A percentile compares a stretch with the other conserved stretches of the same genome.
Evolutionary conservation across 768 basidiomycete species (phyloP).

Genomic region (Leccinum obscurum): DNA sequence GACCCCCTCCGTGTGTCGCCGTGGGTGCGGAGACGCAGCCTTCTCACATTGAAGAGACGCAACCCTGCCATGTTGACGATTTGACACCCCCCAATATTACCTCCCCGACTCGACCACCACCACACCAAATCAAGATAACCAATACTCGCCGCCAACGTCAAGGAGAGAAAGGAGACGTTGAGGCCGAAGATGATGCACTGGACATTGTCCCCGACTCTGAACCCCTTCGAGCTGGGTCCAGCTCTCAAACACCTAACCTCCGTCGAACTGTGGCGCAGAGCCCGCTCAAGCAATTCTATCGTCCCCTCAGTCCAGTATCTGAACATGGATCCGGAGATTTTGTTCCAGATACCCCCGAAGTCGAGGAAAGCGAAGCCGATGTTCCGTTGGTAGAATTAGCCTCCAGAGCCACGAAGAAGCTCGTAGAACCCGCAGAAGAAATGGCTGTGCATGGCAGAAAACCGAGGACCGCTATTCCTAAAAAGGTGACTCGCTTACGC

Average conservation of each 20-base stretch:
- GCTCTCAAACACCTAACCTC: slow-evolving; percentile 11
- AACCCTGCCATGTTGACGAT: slow-evolving; percentile 6
- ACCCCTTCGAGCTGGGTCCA: slow-evolving; percentile 38
- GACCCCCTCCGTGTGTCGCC: slow-evolving; percentile 17
- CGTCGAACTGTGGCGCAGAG: slow-evolving; percentile 4
- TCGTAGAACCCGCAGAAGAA: slow-evolving; percentile 1
- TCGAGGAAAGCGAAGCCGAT: slow-evolving; percentile 37
- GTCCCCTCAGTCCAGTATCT: slow-evolving; percentile 25
- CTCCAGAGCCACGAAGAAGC: slow-evolving; percentile 21
- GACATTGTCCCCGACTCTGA: slow-evolving; percentile 69
- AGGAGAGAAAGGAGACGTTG: slow-evolving; percentile 8
- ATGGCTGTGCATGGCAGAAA: slow-evolving; percentile 5
- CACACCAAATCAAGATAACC: neutral
- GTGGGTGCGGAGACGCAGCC: slow-evolving; percentile 17
- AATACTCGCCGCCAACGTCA: slow-evolving; percentile 1
- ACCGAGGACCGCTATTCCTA: slow-evolving; percentile 5
- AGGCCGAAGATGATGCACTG: slow-evolving; percentile 35
- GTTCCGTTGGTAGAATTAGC: slow-evolving; percentile 41
- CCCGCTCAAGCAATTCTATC: slow-evolving; percentile 19
- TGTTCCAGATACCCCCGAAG: slow-evolving; percentile 30
- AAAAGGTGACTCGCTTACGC: slow-evolving; percentile 19
- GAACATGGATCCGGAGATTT: slow-evolving; percentile 27
- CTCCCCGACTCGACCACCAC: slow-evolving; percentile 2
- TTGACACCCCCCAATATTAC: neutral
- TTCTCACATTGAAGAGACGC: slow-evolving; percentile 22